Evolutionary conservation across 164 flowering plant species (phyloP).

Genomic region (Magnolia changhungtana): DNA sequence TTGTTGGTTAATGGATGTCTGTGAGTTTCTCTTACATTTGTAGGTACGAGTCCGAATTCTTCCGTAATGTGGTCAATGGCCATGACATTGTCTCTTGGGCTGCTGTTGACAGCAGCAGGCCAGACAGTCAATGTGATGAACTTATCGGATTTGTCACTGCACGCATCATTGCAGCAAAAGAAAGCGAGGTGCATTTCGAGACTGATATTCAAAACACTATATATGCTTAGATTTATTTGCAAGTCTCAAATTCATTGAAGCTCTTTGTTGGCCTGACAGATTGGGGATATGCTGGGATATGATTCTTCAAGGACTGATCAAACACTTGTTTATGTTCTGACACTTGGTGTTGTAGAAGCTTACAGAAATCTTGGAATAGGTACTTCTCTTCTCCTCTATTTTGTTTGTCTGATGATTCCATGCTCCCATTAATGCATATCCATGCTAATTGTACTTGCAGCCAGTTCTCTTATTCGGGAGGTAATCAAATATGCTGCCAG

Average conservation of each 20-base stretch:
- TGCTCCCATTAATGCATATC: not conserved
- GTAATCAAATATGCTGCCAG: conserved; percentile 75
- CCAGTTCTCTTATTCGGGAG: conserved; percentile 65
- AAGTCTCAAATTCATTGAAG: not conserved
- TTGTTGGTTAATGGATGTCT: not conserved
- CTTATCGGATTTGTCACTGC: conserved; percentile 96
- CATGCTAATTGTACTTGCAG: conserved; percentile 42
- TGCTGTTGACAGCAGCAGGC: conserved; percentile 79
- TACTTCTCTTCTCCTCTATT: conserved; percentile 19
- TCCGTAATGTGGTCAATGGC: conserved; percentile 80
- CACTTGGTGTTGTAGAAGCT: conserved; percentile 81
- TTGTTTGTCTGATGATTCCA: not conserved
- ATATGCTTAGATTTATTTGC: not conserved
- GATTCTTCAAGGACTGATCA: conserved; percentile 55
- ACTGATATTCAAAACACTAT: not conserved
- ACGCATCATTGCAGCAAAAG: conserved; percentile 62
- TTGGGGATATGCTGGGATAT: conserved; percentile 63
- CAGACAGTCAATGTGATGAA: conserved; percentile 58
- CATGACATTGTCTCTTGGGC: conserved; percentile 90
- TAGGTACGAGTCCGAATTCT: conserved; percentile 95
- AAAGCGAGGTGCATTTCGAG: conserved; percentile 67
- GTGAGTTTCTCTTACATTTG: conserved; percentile 7
- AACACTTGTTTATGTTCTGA: conserved; percentile 75
- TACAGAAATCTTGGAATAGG: conserved; percentile 92
- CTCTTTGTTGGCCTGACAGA: conserved; percentile 43